A percentile compares a stretch with the other conserved stretches of the same genome.
Evolutionary conservation across 176 grass and related monocot species (phyloP).

Genomic region (Dactylis glomerata): DNA sequence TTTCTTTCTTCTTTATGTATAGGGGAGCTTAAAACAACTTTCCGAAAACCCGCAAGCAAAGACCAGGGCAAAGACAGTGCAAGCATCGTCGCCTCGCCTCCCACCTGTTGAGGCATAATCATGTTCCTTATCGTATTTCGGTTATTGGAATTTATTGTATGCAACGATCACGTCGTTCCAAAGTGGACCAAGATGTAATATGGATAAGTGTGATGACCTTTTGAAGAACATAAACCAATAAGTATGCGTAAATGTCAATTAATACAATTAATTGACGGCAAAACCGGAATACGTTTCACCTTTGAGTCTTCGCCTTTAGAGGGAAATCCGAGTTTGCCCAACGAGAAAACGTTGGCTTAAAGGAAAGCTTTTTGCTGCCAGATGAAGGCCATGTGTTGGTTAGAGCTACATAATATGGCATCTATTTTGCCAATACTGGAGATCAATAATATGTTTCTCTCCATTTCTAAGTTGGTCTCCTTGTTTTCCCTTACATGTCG

Average conservation of each 20-base stretch:
- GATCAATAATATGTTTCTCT: background rate
- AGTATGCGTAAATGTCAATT: background rate
- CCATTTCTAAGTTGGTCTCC: background rate
- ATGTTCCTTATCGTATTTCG: too few species aligned
- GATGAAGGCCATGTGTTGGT: background rate
- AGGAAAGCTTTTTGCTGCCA: background rate
- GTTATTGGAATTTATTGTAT: background rate
- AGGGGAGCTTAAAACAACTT: background rate
- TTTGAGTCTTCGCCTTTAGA: background rate
- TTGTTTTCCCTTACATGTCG: background rate
- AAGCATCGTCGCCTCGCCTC: too few species aligned
- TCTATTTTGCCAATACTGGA: background rate
- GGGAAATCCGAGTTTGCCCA: background rate
- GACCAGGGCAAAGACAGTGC: too few species aligned
- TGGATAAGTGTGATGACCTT: too few species aligned
- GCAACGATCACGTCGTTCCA: background rate
- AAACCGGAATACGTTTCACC: background rate
- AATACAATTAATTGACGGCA: background rate
- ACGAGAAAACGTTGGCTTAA: background rate
- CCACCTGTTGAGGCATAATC: too few species aligned
- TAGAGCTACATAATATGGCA: background rate
- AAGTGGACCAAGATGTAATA: background rate
- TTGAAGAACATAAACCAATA: too few species aligned
- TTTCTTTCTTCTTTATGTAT: background rate
- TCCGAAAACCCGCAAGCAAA: background rate